Percentiles rank a stretch among this genome's conserved stretches.
phyloP scores from a whole-genome alignment of 192 early-diverging fungal species.

The Lobulomyces angularis region DNA sequence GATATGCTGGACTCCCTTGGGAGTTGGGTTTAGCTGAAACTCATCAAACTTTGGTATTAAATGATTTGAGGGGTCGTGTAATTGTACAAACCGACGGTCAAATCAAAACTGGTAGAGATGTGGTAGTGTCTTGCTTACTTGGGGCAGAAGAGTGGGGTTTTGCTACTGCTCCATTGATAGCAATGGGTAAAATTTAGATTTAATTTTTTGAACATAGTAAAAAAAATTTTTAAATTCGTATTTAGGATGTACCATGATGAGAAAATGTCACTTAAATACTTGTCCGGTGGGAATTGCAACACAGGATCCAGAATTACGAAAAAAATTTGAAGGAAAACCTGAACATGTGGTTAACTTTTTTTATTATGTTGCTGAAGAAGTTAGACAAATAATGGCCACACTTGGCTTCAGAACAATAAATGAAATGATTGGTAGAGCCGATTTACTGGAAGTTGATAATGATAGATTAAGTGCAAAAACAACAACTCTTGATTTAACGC shows the following conservation, averaged over 20 bases:
- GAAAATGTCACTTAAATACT: constrained; percentile 66
- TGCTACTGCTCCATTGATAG: constrained; percentile 95
- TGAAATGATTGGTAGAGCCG: constrained; percentile 92
- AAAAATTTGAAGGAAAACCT: constrained; percentile 88
- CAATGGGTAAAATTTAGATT: constrained; percentile 94
- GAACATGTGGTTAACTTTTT: constrained; percentile 99
- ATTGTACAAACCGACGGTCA: constrained; percentile 97
- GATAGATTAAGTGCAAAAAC: constrained; percentile 70
- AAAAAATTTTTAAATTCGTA: too few species aligned
- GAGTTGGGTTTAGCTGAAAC: constrained; percentile 98
- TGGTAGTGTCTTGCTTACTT: constrained; percentile 91
- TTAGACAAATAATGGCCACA: constrained; percentile 82
- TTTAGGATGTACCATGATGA: constrained; percentile 2
- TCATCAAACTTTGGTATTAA: constrained; percentile 95
- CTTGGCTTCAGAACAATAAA: constrained; percentile 86
- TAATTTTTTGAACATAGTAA: too few species aligned
- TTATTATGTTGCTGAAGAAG: constrained; percentile 90
- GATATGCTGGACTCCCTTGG: constrained; percentile 97
- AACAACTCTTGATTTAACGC: constrained; percentile 66
- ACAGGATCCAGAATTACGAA: constrained; percentile 84
- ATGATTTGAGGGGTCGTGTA: constrained; percentile 90
- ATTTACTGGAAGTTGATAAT: constrained; percentile 70
- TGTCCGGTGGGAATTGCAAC: constrained; percentile 97
- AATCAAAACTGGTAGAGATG: constrained; percentile 92
- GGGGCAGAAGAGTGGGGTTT: constrained; percentile 99